Base-by-base conservation (phyloP, 78 protist genomes). In the Dictyostelium citrinum region DNA sequence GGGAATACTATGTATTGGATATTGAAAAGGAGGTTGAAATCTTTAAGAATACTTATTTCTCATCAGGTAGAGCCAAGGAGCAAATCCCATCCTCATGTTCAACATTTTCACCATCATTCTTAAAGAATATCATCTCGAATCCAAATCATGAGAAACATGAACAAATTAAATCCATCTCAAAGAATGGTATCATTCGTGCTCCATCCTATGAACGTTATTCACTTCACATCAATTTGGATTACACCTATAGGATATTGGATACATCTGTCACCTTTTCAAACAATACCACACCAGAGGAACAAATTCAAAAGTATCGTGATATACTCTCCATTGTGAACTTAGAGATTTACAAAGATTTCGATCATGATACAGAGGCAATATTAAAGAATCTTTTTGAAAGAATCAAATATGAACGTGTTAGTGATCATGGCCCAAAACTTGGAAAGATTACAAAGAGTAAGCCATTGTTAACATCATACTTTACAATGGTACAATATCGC, bases 1-100 rank as follows among this genome's bases (percentile, higher is more conserved):
- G 99, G 99, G 98, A 98, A 68, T 98, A 64, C 77, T 95, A 82
- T 17, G 98, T 97, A 0, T 22, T 97, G 46, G 95, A 96, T 79
- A 97, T 97, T 9, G 93, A 90, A 8, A 45, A 5, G 31, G 95
- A 60, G 8, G 43, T 97, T 51, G 84, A 88, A 22, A 76, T 2
- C n/a, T 96, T 97, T 90, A 79, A 58, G 37, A 11, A 31, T 2
- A 12, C 43, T 0, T 88, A 51, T 68, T 77, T 64, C 11, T 29
- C 77, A 17, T 33, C 91, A 4, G 46, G n/a, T 31, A 70, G 71
- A 45, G 58, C 20, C 1, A 64, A 31, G 29, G 82, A 88, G 10
- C 29, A 49, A 16, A 31, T 43, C 1, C 11, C 37, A 27, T 49
- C 82, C 3, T 31, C 77, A 14, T 4, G 37, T 4, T 45, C 81